Evolutionary conservation across 495 filamentous ascomycete species (phyloP), one percentile per base, ranked within the genome.

Genomic region (Amniculicola lignicola): DNA sequence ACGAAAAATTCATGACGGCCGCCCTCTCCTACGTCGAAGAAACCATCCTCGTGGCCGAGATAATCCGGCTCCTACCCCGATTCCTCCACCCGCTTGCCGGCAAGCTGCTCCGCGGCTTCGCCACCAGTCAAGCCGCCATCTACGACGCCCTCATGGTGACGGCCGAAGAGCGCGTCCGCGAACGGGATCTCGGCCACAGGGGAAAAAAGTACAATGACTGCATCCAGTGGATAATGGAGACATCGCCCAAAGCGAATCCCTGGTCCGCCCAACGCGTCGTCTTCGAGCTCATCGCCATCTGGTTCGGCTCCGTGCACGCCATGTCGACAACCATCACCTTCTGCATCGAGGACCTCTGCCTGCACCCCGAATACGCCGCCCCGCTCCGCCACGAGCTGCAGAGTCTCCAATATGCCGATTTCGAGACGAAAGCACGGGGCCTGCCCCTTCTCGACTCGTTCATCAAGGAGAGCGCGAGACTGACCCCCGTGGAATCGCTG

Each of bases 221-320:
- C 14, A 37, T 54, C 23, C 51, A 54, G 24, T 54, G 51, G 51
- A 23, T 54, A 9, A 51, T 51, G 31, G 9, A 52, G 22, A 51
- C 47, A 4, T 11, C 47, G 5, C 29, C 28, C 12, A 22, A 7
- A 16, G 25, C 19, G 14, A 25, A 21, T 10, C 36, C 36, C 11
- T 54, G 51, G 51, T n/a, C 39, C n/a, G 39, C 51, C 3, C 18
- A 41, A 3, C 40, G 51, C 7, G 23, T 54, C 6, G 16, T 41
- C 6, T 38, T 35, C 21, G 51, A 54, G 31, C n/a, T 54, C n/a
- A 54, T 54, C 25, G 51, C 51, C 9, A 39, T 54, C 12, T 54
- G 39, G 51, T 54, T 54, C 18, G 51, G 51, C n/a, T 44, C 51
- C 7, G 39, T 45, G 16, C 51, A 54, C 15, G 27, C 12, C 29